Evolutionary conservation across 495 filamentous ascomycete species (phyloP).

Genomic region (Penicillium riverlandense): DNA sequence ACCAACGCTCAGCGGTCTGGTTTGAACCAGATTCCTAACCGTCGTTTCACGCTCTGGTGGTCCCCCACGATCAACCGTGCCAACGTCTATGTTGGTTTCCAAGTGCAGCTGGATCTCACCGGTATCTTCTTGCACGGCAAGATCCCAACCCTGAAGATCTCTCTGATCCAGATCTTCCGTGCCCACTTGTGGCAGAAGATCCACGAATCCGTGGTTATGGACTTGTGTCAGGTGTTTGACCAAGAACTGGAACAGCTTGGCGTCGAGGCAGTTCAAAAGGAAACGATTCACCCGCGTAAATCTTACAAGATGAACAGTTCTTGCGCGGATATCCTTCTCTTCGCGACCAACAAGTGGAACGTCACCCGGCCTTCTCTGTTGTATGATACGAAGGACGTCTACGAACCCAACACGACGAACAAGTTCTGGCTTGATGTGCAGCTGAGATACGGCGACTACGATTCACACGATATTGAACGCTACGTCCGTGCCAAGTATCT

Average conservation of each 20-base stretch:
- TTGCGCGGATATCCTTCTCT: slow-evolving; percentile 95
- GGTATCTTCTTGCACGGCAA: slow-evolving; percentile 99
- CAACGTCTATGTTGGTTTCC: slow-evolving; percentile 78
- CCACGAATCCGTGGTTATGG: slow-evolving; percentile 98
- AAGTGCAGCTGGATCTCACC: slow-evolving; percentile 96
- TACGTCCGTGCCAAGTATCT: slow-evolving; percentile 98
- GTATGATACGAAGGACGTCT: slow-evolving; percentile 94
- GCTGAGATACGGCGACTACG: slow-evolving; percentile 96
- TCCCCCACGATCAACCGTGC: slow-evolving; percentile 65
- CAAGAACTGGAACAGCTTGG: slow-evolving; percentile 94
- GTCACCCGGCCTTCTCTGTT: slow-evolving; percentile 88
- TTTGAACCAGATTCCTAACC: slow-evolving; percentile 99
- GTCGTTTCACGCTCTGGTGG: slow-evolving; percentile 99
- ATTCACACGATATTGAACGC: slow-evolving; percentile 97
- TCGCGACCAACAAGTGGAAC: slow-evolving; percentile 98
- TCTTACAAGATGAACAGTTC: slow-evolving; percentile 99
- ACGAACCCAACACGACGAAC: slow-evolving; percentile 91
- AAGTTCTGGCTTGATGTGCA: slow-evolving; percentile 99
- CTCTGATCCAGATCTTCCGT: slow-evolving; percentile 98
- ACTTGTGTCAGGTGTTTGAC: slow-evolving; percentile 98
- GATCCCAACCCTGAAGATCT: slow-evolving; percentile 98
- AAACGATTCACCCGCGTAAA: slow-evolving; percentile 98
- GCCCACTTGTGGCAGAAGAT: slow-evolving; percentile 99
- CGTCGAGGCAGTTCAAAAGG: slow-evolving; percentile 98
- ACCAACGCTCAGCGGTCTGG: slow-evolving; percentile 97